Percentiles rank a stretch among this genome's conserved stretches.
phyloP scores from a whole-genome alignment of 1,284 basidiomycete species.

The Afroboletus lepidellus region DNA sequence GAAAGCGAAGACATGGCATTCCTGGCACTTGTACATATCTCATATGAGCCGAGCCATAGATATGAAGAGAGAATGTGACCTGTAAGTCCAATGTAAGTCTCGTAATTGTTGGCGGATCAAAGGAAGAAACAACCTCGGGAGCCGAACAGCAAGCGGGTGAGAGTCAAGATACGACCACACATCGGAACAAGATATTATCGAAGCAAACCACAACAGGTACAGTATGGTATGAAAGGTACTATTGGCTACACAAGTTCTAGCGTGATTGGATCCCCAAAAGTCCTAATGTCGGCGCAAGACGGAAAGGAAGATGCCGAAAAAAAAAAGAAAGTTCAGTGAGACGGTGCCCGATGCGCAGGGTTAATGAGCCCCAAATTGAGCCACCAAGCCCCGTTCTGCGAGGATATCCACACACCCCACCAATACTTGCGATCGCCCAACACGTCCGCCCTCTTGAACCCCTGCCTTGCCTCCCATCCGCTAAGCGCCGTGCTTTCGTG shows the following conservation, averaged over 20 bases:
- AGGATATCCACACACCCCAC: conserved; percentile 37
- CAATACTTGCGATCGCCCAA: conserved; percentile 35
- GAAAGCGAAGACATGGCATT: too few relatives aligned
- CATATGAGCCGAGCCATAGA: too few relatives aligned
- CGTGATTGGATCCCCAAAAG: not conserved
- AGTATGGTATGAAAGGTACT: conserved; percentile 1
- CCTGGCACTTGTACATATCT: too few relatives aligned
- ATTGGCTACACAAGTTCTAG: conserved; percentile 17
- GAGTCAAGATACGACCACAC: too few relatives aligned
- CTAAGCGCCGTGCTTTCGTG: conserved; percentile 24
- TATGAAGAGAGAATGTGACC: too few relatives aligned
- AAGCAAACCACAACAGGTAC: too few relatives aligned
- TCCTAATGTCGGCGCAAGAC: not conserved
- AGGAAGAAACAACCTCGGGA: too few relatives aligned
- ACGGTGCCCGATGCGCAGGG: conserved; percentile 13
- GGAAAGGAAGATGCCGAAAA: not conserved
- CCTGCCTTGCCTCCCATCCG: conserved; percentile 34
- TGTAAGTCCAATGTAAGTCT: too few relatives aligned
- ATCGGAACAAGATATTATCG: too few relatives aligned
- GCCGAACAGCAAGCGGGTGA: too few relatives aligned
- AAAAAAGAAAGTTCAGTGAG: not conserved
- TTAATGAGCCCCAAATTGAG: conserved; percentile 35
- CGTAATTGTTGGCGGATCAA: too few relatives aligned
- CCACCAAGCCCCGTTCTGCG: conserved; percentile 27
- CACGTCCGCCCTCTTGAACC: conserved; percentile 38